Evolutionary conservation across 331 rosid species (phyloP).

Genomic region (Dryas integrifolia): DNA sequence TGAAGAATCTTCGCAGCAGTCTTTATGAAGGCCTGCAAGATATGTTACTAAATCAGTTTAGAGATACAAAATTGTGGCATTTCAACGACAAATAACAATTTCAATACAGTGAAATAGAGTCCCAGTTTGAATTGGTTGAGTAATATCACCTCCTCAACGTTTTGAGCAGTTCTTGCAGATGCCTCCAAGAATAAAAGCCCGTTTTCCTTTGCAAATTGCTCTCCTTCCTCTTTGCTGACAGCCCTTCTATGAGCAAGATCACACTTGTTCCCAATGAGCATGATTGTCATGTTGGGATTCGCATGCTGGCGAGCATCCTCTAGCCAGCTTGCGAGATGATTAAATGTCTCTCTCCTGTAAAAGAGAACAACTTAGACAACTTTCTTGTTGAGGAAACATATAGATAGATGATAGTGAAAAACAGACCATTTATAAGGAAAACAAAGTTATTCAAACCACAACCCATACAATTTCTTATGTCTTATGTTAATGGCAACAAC

Average conservation of each 20-base stretch:
- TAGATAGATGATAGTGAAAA: not conserved
- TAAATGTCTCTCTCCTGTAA: constrained; percentile 92
- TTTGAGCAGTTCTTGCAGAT: constrained; percentile 85
- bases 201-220: constrained; percentile 88
- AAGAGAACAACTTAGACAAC: constrained; percentile 11
- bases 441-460: not conserved
- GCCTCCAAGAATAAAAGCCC: constrained; percentile 92
- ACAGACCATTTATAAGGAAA: not conserved
- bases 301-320: constrained; percentile 99
- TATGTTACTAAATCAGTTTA: constrained; percentile 13
- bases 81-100: not conserved
- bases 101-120: not conserved
- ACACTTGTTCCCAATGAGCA: constrained; percentile 82
- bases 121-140: constrained; percentile 10
- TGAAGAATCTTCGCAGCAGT: constrained; percentile 90
- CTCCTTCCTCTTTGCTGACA: constrained; percentile 95
- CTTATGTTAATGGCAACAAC: not conserved
- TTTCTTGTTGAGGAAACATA: not conserved
- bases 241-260: constrained; percentile 94
- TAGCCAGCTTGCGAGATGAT: constrained; percentile 95
- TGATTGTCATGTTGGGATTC: constrained; percentile 89
- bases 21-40: constrained; percentile 71
- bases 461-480: too few relatives aligned
- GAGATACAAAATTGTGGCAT: not conserved
- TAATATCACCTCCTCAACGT: constrained; percentile 77